These are phyloP conservation scores for Aureobasidium sp. DNA, from an alignment of 2,329 filamentous ascomycete genomes.

Conservation along the genomic window DNA sequence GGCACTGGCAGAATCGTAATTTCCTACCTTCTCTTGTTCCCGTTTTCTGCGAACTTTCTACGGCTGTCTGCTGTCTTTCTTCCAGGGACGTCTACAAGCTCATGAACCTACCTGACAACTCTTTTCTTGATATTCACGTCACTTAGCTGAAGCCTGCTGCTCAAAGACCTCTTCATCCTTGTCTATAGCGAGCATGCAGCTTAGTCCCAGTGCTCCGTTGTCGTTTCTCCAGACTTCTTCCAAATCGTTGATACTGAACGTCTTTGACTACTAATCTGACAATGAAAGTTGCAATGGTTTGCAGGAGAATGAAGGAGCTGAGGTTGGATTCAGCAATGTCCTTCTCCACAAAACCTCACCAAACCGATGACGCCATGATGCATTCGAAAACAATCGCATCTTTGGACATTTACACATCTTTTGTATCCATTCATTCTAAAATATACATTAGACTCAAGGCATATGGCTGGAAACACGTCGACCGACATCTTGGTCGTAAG, in stretches of 20 bases:
- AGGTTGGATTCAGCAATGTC: background rate
- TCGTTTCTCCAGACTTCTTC: too few species aligned
- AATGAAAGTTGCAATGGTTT: background rate
- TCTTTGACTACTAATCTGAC: background rate
- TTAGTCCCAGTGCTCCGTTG: background rate
- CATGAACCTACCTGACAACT: too few species aligned
- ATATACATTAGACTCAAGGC: background rate
- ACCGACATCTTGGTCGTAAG: conserved; percentile 9
- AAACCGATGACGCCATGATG: conserved; percentile 7
- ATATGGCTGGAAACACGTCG: conserved; percentile 6
- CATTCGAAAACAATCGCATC: background rate
- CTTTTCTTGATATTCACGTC: background rate
- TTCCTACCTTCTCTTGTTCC: background rate
- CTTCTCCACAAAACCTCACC: background rate
- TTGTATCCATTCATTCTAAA: background rate
- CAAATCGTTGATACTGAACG: background rate
- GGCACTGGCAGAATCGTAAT: background rate
- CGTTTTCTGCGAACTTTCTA: too few species aligned
- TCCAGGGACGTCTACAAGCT: background rate
- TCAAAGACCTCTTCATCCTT: background rate
- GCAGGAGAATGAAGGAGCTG: background rate
- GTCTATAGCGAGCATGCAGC: background rate
- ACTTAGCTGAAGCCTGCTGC: background rate
- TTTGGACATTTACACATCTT: background rate
- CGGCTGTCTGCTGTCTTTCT: background rate